Evolutionary conservation across 164 flowering plant species (phyloP).

Genomic region (Magnolia sinica): DNA sequence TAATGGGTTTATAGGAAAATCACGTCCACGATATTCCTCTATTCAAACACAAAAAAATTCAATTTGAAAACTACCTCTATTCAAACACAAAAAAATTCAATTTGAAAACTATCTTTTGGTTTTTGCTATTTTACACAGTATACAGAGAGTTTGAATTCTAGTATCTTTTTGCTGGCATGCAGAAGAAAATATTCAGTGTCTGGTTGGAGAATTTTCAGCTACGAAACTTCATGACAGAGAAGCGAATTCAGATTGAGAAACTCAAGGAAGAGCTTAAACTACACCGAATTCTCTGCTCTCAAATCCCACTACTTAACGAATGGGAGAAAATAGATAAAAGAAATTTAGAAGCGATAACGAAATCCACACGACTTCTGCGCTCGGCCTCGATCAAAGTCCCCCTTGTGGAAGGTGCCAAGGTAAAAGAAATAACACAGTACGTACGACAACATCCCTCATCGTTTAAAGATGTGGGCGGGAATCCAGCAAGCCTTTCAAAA

Average conservation of each 20-base stretch:
- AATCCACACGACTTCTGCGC: conserved; percentile 32
- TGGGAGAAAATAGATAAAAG: conserved; percentile 55
- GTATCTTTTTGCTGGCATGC: background rate
- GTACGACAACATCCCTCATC: background rate
- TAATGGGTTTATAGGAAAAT: no score
- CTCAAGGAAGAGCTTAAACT: conserved; percentile 41
- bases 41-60: no score
- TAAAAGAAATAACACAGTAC: conserved; percentile 11
- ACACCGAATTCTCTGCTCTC: conserved; percentile 26
- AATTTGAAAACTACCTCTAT: no score
- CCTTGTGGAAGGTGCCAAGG: conserved; percentile 52
- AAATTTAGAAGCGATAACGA: conserved; percentile 52
- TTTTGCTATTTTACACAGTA: no score
- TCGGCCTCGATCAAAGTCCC: conserved; percentile 41
- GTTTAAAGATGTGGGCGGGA: no score
- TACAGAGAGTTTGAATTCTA: no score
- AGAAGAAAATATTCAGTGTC: conserved; percentile 31
- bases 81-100: no score
- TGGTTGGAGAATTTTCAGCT: conserved; percentile 27
- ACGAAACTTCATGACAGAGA: conserved; percentile 37
- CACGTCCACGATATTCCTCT: no score
- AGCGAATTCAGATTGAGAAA: conserved; percentile 35
- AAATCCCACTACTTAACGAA: conserved; percentile 41
- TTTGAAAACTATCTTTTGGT: no score
- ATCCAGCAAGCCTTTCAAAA: no score